Evolutionary conservation across 176 grass and related monocot genomes (phyloP).

Genomic region (Phoenix roebelenii): DNA sequence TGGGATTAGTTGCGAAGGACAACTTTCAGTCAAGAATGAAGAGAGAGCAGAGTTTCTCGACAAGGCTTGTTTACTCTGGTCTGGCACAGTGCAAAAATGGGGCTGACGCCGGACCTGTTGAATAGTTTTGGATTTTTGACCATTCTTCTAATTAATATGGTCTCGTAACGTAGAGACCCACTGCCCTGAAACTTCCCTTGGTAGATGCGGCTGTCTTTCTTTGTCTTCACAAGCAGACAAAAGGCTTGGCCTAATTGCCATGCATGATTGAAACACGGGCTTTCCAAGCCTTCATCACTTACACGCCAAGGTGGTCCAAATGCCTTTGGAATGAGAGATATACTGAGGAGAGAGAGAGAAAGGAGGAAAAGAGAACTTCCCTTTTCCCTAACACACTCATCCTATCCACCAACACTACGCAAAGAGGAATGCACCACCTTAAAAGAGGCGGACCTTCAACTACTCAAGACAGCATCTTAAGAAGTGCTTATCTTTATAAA

Average conservation of each 20-base stretch:
- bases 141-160: no score
- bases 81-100: no score
- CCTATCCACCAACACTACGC: not conserved
- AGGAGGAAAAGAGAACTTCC: not conserved
- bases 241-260: not conserved
- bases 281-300: not conserved
- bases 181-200: no score
- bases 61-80: no score
- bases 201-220: no score
- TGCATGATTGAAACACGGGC: conserved; percentile 11
- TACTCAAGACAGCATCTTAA: not conserved
- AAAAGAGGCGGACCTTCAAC: conserved; percentile 3
- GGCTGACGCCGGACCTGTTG: no score
- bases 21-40: no score
- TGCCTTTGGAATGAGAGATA: not conserved
- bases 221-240: not conserved
- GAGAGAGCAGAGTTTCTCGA: no score
- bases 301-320: conserved; percentile 4
- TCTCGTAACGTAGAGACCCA: no score
- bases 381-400: conserved; percentile 18
- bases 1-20: no score
- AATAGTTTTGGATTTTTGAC: no score
- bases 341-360: not conserved
- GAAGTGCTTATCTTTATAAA: conserved; percentile 6
- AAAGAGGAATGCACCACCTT: conserved; percentile 7